Evolutionary conservation across 2,329 filamentous ascomycete species (phyloP).

Genomic region (Trichoderma breve): DNA sequence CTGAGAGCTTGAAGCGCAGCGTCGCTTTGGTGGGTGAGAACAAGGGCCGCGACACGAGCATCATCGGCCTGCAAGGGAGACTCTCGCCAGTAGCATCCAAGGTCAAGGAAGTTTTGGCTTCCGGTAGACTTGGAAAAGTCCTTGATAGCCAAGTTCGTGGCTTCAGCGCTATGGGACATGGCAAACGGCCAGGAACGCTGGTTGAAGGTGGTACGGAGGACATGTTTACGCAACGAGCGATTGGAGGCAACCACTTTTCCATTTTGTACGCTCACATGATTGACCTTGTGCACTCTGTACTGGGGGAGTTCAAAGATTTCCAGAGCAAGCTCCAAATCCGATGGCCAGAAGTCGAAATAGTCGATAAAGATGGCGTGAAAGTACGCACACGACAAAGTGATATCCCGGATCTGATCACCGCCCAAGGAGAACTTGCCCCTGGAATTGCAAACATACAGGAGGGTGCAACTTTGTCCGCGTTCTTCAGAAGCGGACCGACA

Average conservation of each 20-base stretch:
- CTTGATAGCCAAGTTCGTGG: conserved; percentile 3
- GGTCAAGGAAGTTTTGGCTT: background rate
- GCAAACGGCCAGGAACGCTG: background rate
- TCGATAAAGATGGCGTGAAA: background rate
- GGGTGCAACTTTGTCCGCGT: background rate
- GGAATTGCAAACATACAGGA: conserved; percentile 4
- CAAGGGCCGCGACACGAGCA: background rate
- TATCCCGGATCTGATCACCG: background rate
- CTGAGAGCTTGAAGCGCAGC: conserved; percentile 4
- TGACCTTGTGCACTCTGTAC: conserved; percentile 1
- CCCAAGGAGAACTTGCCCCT: conserved; percentile 3
- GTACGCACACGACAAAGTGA: background rate
- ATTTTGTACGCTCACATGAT: conserved; percentile 11
- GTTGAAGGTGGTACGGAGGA: background rate
- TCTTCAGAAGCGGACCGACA: background rate
- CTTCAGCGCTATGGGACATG: background rate
- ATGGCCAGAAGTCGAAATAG: background rate
- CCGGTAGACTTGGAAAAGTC: background rate
- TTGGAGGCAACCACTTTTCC: conserved; percentile 4
- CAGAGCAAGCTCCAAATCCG: background rate
- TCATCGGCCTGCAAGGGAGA: conserved; percentile 4
- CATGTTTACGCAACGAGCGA: background rate
- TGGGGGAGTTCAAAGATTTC: conserved; percentile 1
- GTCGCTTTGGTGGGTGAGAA: background rate
- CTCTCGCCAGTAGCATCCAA: conserved; percentile 1